Evolutionary conservation across 2,329 filamentous ascomycete genomes (phyloP), one percentile per base, ranked within the genome.

Genomic region (Lasiodiplodia citricola): DNA sequence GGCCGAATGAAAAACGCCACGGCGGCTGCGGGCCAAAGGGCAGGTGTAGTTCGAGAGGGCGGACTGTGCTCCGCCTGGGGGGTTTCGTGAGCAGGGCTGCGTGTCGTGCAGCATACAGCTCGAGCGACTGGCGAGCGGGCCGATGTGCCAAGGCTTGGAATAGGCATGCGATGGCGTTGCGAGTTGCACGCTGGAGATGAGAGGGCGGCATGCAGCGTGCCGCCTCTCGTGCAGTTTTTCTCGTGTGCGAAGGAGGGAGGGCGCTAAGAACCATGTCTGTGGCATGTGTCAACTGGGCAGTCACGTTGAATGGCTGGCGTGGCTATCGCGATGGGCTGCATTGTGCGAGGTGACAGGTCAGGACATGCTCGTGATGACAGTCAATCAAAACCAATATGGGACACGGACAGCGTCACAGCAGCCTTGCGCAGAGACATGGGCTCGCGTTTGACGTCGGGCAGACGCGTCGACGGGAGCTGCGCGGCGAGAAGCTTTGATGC

Each of bases 71-170:
- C 31, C 31, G 31, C 8, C 31, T 35, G 31, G 31, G 31, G 31
- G 31, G 31, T 35, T 35, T 47, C 10, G n/a, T 21, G 44, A 47
- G 44, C 44, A 47, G 44, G 44, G 21, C 18, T 47, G 44, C n/a
- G n/a, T 47, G 44, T 47, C 18, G 44, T 47, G 44, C 44, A 47
- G 44, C 44, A 21, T 21, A 44, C 41, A 28, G 58, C 58, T 51
- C 41, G 58, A 63, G 58, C 41, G 58, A 51, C 38, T 50, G 31
- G 47, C 28, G n/a, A 11, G 47, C 25, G 52, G 52, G 25, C 52
- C 55, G 37, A 55, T 66, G 51, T 66, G 63, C 63, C 63, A 66
- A 66, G 63, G 50, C 52, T 44, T 55, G 35, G 63, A 47, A 44
- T 31, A 56, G 51, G 63, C 37, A 66, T 66, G 63, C 18, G 52